phyloP scores from a whole-genome alignment of 441 rosid genomes.

The Biscutella auriculata region DNA sequence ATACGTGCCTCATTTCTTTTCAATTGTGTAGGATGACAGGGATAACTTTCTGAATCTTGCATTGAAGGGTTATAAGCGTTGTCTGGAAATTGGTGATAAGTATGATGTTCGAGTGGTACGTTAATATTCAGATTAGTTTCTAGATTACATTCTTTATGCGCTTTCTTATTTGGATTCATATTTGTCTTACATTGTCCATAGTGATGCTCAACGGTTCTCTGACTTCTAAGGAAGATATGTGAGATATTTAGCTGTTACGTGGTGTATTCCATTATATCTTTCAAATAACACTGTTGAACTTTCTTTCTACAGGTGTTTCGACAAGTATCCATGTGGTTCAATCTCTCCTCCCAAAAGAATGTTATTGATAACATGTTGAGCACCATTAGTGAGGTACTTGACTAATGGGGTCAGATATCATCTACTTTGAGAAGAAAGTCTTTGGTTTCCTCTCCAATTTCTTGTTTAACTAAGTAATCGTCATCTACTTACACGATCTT shows the following conservation, averaged over 20 bases:
- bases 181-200: not conserved
- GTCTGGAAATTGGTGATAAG: constrained; percentile 82
- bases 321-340: constrained; percentile 82
- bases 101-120: constrained; percentile 96
- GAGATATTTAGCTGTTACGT: not conserved
- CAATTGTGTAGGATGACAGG: constrained; percentile 62
- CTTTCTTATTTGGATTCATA: too few species aligned
- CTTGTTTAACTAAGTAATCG: not conserved
- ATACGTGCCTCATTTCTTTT: constrained; percentile 1
- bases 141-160: not conserved
- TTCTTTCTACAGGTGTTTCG: constrained; percentile 68
- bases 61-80: constrained; percentile 83
- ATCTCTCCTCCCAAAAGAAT: constrained; percentile 56
- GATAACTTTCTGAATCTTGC: constrained; percentile 85
- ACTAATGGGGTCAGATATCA: not conserved
- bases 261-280: not conserved
- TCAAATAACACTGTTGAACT: not conserved
- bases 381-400: constrained; percentile 63
- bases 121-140: constrained; percentile 2
- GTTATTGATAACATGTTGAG: constrained; percentile 61
- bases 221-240: not conserved
- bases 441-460: not conserved
- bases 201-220: not conserved
- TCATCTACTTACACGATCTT: constrained; percentile 13
- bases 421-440: not conserved